Base-by-base conservation (phyloP, 2,329 filamentous ascomycete genomes). In the Xylaria sp. region DNA sequence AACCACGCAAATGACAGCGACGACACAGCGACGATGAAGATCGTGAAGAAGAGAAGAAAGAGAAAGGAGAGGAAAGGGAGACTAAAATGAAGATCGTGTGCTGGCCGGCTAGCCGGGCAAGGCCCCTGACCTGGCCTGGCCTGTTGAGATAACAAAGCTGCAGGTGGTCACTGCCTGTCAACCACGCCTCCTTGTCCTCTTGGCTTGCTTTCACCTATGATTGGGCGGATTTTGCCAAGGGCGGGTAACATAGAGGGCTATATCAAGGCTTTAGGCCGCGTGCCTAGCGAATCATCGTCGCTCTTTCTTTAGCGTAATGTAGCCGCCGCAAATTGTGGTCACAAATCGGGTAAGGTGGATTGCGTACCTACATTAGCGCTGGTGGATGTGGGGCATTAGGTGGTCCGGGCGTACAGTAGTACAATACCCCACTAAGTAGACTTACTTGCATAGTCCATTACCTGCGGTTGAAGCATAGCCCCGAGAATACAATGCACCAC, bases 21-120 rank as follows among this genome's bases (percentile, higher is more conserved):
- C 77, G 76, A 79, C 77, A 68, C 72, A 71, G 75, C 74, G 76
- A 76, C 75, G 77, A 81, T 78, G 74, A 74, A 71, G 76, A 79
- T 76, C 76, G 78, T 78, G 75, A 59, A 68, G 75, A 76, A 74
- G 63, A 69, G 57, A 65, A 69, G 75, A 65, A 56, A 60, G 52
- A 51, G 48, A 58, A 57, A 55, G 72, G 57, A 72, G 58, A 71
- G 72, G 60, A 72, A 68, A 72, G 67, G 65, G 52, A 65, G 72
- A 66, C 73, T 65, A 66, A 74, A 70, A 68, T 67, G 68, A 66
- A 66, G 65, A 59, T 55, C 50, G 52, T 56, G 62, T 37, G 57
- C 32, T 65, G 50, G 66, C 34, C 23, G 32, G 44, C 28, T 61
- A 63, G 50, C 70, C 56, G 34, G 37, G 34, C 56, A 44, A 23